Evolutionary conservation across 1,284 basidiomycete species (phyloP).

Genomic region (Apiotrichum mycotoxinovorans): DNA sequence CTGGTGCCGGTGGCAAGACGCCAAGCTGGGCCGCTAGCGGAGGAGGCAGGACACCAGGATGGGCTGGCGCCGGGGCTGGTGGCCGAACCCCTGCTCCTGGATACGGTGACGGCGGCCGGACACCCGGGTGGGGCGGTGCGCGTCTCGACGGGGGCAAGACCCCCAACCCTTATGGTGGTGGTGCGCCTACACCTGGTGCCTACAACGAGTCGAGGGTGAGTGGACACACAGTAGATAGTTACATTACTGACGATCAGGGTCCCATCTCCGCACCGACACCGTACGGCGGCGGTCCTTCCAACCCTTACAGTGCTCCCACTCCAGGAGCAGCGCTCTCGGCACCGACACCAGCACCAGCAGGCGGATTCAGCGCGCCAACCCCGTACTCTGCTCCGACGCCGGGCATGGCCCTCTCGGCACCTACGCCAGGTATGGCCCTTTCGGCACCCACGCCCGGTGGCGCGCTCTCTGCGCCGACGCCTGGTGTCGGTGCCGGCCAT

Average conservation of each 20-base stretch:
- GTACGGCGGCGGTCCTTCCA: constrained; percentile 39
- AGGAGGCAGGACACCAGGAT: constrained; percentile 54
- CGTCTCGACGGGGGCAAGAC: constrained; percentile 6
- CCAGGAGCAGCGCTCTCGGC: constrained; percentile 43
- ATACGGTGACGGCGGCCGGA: constrained; percentile 36
- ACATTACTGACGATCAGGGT: neutral
- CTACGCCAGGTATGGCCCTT: constrained; percentile 35
- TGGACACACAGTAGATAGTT: neutral
- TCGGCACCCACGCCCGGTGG: constrained; percentile 26
- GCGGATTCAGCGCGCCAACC: constrained; percentile 47
- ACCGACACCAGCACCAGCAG: constrained; percentile 52
- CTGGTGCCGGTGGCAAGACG: constrained; percentile 47
- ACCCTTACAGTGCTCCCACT: constrained; percentile 38
- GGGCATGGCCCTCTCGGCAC: constrained; percentile 44
- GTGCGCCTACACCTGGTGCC: constrained; percentile 36
- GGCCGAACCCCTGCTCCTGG: constrained; percentile 48
- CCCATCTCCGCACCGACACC: constrained; percentile 55
- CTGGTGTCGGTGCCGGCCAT: constrained; percentile 52
- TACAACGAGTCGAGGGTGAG: constrained; percentile 32
- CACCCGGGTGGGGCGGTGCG: constrained; percentile 43
- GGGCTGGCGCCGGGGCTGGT: constrained; percentile 52
- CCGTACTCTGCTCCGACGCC: constrained; percentile 52
- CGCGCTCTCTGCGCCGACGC: constrained; percentile 18
- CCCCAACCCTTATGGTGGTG: constrained; percentile 54
- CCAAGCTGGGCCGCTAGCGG: constrained; percentile 17